Conservation (phyloP, 2,329 filamentous ascomycete genomes). For the Plectosphaerella sp. region DNA sequence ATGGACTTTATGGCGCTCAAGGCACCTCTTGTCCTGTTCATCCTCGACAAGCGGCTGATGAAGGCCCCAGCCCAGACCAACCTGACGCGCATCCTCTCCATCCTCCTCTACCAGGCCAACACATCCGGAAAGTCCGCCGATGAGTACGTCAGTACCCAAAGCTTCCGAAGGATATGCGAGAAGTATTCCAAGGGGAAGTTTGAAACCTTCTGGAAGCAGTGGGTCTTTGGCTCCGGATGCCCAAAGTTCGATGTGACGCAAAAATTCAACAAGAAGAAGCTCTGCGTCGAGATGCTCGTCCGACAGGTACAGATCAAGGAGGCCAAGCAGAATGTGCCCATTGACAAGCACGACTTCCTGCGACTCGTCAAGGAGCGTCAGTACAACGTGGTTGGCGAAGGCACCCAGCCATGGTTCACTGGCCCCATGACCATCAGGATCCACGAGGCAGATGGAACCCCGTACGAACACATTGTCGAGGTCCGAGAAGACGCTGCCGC, state of each 20-base stretch:
- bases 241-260: conserved; percentile 83
- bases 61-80: conserved; percentile 71
- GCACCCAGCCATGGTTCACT: conserved; percentile 77
- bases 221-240: conserved; percentile 84
- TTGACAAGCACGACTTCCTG: conserved; percentile 66
- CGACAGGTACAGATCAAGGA: conserved; percentile 66
- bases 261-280: conserved; percentile 94
- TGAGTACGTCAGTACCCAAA: conserved; percentile 67
- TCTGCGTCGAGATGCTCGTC: conserved; percentile 89
- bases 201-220: conserved; percentile 90
- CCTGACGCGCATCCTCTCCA: conserved; percentile 78
- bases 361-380: conserved; percentile 78
- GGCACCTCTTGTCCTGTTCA: conserved; percentile 85
- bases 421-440: conserved; percentile 97
- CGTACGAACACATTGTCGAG: conserved; percentile 96
- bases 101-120: conserved; percentile 80
- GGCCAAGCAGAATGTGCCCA: background rate
- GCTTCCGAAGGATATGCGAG: conserved; percentile 81
- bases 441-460: conserved; percentile 95
- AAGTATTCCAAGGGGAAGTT: conserved; percentile 82
- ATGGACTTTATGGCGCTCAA: conserved; percentile 88
- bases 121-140: conserved; percentile 58
- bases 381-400: conserved; percentile 62
- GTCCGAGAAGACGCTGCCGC: conserved; percentile 76
- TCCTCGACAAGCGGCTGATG: conserved; percentile 83